A percentile compares a stretch with the other conserved stretches of the same genome.
phyloP scores from a whole-genome alignment of 768 basidiomycete genomes.

The Tremella fuciformis region DNA sequence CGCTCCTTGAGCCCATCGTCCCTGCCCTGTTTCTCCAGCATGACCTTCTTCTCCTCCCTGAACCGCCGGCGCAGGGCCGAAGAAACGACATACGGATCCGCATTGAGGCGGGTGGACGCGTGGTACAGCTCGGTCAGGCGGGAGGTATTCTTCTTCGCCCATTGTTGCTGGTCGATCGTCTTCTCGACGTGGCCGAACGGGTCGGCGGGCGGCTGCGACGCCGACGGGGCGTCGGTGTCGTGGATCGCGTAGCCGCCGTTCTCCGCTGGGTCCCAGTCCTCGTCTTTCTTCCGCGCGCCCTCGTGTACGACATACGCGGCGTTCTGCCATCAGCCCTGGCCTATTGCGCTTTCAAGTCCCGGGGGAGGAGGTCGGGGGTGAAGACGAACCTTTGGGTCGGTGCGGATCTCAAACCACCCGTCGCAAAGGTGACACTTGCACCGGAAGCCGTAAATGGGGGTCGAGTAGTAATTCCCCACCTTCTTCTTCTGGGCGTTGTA shows the following conservation, averaged over 20 bases:
- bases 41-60: slow-evolving; percentile 78
- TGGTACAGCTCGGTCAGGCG: slow-evolving; percentile 76
- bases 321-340: slow-evolving; percentile 60
- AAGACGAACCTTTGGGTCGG: slow-evolving; percentile 80
- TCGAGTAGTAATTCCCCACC: slow-evolving; percentile 89
- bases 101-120: slow-evolving; percentile 71
- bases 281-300: slow-evolving; percentile 90
- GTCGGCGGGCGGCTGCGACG: slow-evolving; percentile 61
- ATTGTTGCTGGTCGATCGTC: slow-evolving; percentile 69
- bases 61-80: slow-evolving; percentile 72
- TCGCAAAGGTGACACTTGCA: slow-evolving; percentile 97
- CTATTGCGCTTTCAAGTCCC: neutral
- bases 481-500: slow-evolving; percentile 99
- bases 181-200: slow-evolving; percentile 88
- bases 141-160: slow-evolving; percentile 71
- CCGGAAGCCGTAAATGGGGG: slow-evolving; percentile 88
- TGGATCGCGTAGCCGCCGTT: slow-evolving; percentile 88
- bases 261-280: slow-evolving; percentile 96
- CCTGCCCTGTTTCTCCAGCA: slow-evolving; percentile 63
- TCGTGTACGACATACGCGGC: slow-evolving; percentile 88
- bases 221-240: slow-evolving; percentile 66
- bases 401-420: slow-evolving; percentile 97
- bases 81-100: slow-evolving; percentile 83
- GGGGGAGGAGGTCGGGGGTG: neutral
- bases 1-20: slow-evolving; percentile 71